Percentiles rank a stretch among this genome's conserved stretches.
Evolutionary conservation across 768 basidiomycete species (phyloP).

Genomic region (Mycena alexandri): DNA sequence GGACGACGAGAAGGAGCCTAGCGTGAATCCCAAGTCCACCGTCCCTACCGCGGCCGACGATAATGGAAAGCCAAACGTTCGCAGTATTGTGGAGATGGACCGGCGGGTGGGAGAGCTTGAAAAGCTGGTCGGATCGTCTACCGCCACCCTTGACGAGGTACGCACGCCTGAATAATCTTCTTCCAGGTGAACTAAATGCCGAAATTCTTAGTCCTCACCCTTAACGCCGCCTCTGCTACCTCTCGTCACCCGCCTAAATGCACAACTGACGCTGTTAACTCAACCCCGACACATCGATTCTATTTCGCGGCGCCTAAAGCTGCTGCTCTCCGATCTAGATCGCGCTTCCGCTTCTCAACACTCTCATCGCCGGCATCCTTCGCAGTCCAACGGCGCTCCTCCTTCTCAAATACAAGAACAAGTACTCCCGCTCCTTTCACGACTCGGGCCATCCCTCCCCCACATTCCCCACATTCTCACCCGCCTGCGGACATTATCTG

Average conservation of each 20-base stretch:
- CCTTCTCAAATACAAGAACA: conserved; percentile 63
- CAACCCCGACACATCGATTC: conserved; percentile 97
- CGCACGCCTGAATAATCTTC: conserved; percentile 33
- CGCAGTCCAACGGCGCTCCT: conserved; percentile 52
- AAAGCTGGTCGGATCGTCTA: conserved; percentile 84
- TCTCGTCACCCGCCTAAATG: conserved; percentile 83
- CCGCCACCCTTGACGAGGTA: conserved; percentile 86
- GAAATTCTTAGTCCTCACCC: conserved; percentile 67
- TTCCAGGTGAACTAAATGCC: conserved; percentile 3
- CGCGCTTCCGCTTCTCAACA: conserved; percentile 72
- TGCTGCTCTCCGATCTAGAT: conserved; percentile 93
- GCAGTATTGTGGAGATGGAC: conserved; percentile 81
- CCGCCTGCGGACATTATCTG: conserved; percentile 86
- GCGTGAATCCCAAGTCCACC: conserved; percentile 9
- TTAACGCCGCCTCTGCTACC: conserved; percentile 87
- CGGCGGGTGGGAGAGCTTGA: conserved; percentile 88
- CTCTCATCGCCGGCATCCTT: conserved; percentile 58
- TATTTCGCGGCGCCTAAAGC: conserved; percentile 92
- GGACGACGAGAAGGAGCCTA: conserved; percentile 32
- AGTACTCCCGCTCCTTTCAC: conserved; percentile 74
- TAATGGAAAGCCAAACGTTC: conserved; percentile 54
- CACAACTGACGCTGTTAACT: conserved; percentile 88
- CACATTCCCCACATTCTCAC: conserved; percentile 93
- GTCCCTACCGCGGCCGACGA: conserved; percentile 30
- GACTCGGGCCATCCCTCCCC: conserved; percentile 79